phyloP scores from a whole-genome alignment of 2,329 filamentous ascomycete genomes.

The Podosphaera xanthii region DNA sequence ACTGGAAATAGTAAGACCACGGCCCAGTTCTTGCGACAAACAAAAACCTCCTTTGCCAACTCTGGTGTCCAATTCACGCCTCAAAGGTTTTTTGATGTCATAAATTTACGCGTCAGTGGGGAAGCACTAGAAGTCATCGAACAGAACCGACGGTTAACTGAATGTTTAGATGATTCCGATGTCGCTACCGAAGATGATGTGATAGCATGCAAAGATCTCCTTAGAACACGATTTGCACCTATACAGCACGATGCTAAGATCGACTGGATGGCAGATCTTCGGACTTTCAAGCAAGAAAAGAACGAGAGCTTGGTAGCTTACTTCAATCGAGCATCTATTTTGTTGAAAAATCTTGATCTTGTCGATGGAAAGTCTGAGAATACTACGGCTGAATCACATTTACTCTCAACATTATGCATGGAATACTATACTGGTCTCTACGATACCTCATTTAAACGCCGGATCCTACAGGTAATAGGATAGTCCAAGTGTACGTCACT shows the following conservation, averaged over 20 bases:
- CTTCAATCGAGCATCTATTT: too few relatives aligned
- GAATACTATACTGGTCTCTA: too few relatives aligned
- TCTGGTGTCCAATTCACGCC: neutral
- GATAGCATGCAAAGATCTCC: neutral
- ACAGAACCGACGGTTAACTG: neutral
- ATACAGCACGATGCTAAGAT: neutral
- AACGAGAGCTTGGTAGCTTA: too few relatives aligned
- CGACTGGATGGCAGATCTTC: neutral
- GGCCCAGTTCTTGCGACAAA: too few relatives aligned
- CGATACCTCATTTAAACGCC: neutral
- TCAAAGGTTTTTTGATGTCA: neutral
- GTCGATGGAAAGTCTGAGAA: too few relatives aligned
- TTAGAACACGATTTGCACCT: neutral
- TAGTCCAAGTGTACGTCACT: neutral
- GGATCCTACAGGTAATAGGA: neutral
- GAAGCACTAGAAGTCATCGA: neutral
- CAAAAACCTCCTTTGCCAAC: too few relatives aligned
- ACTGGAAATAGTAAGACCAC: too few relatives aligned
- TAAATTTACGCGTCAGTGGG: neutral
- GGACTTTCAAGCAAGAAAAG: neutral
- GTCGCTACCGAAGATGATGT: neutral
- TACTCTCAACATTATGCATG: too few relatives aligned
- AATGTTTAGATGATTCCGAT: neutral
- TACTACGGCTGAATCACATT: too few relatives aligned
- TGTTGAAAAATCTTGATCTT: too few relatives aligned